Evolutionary conservation across 2,329 filamentous ascomycete species (phyloP), one percentile per base, ranked within the genome.

Genomic region (Amauroascus verrucosus): DNA sequence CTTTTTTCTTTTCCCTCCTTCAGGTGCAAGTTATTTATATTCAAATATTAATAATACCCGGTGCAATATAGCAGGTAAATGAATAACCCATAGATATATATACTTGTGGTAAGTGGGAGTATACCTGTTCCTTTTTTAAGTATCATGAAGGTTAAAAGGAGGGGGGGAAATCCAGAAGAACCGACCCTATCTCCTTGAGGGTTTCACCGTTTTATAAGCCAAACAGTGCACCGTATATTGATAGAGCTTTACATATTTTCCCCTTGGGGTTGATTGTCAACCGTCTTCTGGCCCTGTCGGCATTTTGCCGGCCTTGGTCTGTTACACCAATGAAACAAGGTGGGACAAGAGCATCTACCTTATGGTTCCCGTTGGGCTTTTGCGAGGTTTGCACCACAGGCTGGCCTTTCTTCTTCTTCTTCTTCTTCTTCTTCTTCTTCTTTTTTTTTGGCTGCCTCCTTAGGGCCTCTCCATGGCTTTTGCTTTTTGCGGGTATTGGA

Each of bases 401-500:
- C 38, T 20, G 38, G 8, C n/a, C 16, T 4, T 11, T 32, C 28
- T 32, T 32, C 11, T 32, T 6, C 13, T 13, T 38, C 18, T 38
- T 38, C 7, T 18, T 38, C n/a, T 11, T 32, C 28, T 32, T 32
- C 11, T 32, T 6, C 13, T 13, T 38, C 18, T 38, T 38, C 7
- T 18, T 38, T n/a, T n/a, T n/a, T n/a, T n/a, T n/a, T n/a, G n/a
- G n/a, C n/a, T n/a, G n/a, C n/a, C n/a, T n/a, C n/a, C n/a, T n/a
- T n/a, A n/a, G n/a, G n/a, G n/a, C n/a, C n/a, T n/a, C n/a, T 18
- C 13, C 24, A 1, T n/a, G 28, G 33, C 33, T 30, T 38, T 49
- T 49, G 44, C 44, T 46, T 46, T 46, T 46, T 46, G 33, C 47
- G 47, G 47, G 33, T 49, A 49, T 49, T 49, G 47, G 35, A 40